A percentile compares a stretch with the other conserved stretches of the same genome.
Evolutionary conservation across 2,329 filamentous ascomycete species (phyloP).

Genomic region (Cladosporium colombiae): DNA sequence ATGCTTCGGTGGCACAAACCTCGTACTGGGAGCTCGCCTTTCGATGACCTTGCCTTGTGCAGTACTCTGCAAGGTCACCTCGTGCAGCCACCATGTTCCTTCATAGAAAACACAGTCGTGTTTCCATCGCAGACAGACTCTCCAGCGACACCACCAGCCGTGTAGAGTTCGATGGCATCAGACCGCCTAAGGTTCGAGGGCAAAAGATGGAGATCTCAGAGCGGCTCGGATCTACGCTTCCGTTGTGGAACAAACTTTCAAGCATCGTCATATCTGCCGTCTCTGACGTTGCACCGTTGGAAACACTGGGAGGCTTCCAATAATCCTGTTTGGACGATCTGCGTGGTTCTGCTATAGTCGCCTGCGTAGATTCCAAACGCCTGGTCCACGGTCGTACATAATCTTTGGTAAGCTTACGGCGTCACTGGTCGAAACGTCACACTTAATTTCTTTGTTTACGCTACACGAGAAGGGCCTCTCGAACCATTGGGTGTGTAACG

Average conservation of each 20-base stretch:
- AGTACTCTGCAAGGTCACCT: not conserved
- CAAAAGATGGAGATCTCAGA: not conserved
- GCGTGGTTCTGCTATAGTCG: not conserved
- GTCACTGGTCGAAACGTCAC: not conserved
- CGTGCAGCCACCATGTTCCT: not conserved
- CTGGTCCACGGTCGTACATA: not conserved
- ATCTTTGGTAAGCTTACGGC: slow-evolving; percentile 4
- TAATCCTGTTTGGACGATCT: slow-evolving; percentile 1
- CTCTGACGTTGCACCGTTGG: slow-evolving; percentile 2
- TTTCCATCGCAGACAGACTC: not conserved
- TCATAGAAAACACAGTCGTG: not conserved
- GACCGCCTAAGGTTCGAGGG: not conserved
- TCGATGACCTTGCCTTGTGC: not conserved
- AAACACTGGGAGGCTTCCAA: not conserved
- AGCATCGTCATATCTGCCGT: slow-evolving; percentile 15
- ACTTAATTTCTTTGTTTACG: not conserved
- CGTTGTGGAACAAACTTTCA: not conserved
- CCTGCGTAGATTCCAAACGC: not conserved
- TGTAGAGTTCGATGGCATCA: not conserved
- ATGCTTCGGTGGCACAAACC: not conserved
- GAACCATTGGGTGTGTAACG: not conserved
- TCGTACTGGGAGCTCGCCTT: not conserved
- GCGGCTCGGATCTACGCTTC: not conserved
- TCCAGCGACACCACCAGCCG: not conserved
- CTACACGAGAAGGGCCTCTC: not conserved